Base-by-base conservation (phyloP, 2,329 filamentous ascomycete genomes). In the Colletotrichum higginsianum region DNA sequence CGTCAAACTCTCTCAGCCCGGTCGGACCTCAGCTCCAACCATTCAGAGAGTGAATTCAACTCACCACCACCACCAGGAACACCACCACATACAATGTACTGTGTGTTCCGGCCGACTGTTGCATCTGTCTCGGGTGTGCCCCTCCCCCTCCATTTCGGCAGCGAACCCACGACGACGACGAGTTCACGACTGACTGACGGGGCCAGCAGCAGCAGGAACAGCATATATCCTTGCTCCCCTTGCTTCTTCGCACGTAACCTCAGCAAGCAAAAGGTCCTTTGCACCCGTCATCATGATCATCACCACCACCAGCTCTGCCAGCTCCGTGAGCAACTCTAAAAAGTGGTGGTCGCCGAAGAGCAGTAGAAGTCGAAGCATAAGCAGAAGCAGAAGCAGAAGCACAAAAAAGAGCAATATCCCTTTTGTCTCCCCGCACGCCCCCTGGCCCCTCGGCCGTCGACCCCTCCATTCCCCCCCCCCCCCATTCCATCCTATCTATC, bases 141-240 rank as follows among this genome's bases (percentile, higher is more conserved):
- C 58, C 66, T 60, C 64, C 69, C 60, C 66, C 58, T 50, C 65
- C 53, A 53, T 53, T 61, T 67, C 66, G 69, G 60, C 69, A 62
- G 66, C 65, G 69, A 63, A 49, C 58, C 52, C 26, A 26, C 26
- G 4, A 26, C 26, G 26, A 26, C 26, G 26, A 26, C 26, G 26
- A 26, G 26, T 26, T 26, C 26, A 26, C 26, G 26, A 58, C 58
- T n/a, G 55, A 72, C 58, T 56, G 26, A 66, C 47, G 61, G 61
- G 46, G 23, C 23, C 23, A 26, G 23, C 23, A 26, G 23, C 23
- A 26, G 23, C 23, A 26, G 23, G 1, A 26, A 3, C 52, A 65
- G 52, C 58, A 57, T 63, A 7, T 7, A 66, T 53, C 67, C 67
- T 67, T 67, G 67, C 67, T 71, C 63, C 67, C 67, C 23, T 71